Conservation (phyloP, 768 basidiomycete species). For the Trametes cubensis region DNA sequence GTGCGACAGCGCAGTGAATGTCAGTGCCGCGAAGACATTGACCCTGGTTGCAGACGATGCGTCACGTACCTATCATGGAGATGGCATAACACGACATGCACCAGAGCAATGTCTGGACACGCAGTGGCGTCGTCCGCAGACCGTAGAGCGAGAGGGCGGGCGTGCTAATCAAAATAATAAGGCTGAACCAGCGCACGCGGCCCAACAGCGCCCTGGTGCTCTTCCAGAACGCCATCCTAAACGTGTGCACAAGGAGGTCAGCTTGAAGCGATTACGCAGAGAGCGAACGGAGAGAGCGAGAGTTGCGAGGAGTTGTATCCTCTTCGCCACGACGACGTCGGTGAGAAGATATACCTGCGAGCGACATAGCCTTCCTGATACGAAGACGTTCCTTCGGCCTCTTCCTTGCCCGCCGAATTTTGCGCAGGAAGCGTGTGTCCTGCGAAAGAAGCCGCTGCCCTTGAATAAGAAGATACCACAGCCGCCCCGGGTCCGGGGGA, state of each 20-base stretch:
- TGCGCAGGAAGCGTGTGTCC: neutral
- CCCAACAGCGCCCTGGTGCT: constrained; percentile 29
- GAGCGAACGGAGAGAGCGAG: neutral
- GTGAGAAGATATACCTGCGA: constrained; percentile 3
- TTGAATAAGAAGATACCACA: neutral
- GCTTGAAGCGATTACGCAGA: neutral
- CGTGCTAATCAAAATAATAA: constrained; percentile 67
- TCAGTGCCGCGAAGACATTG: neutral
- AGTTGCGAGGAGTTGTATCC: neutral
- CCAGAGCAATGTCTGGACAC: constrained; percentile 60
- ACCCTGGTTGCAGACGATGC: too few species aligned
- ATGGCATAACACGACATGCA: constrained; percentile 68
- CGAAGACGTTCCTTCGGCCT: neutral
- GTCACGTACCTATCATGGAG: constrained; percentile 20
- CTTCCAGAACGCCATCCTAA: neutral
- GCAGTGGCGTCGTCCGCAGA: constrained; percentile 48
- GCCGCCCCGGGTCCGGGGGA: too few species aligned
- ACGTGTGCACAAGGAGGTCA: neutral
- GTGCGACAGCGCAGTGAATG: neutral
- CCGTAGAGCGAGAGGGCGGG: constrained; percentile 77
- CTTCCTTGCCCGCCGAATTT: neutral
- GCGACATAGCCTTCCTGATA: constrained; percentile 9
- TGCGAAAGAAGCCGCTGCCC: neutral
- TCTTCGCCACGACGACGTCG: neutral
- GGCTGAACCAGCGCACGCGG: constrained; percentile 65